Evolutionary conservation across 164 flowering plant genomes (phyloP), one percentile per base, ranked within the genome.

Genomic region (Macadamia tetraphylla): DNA sequence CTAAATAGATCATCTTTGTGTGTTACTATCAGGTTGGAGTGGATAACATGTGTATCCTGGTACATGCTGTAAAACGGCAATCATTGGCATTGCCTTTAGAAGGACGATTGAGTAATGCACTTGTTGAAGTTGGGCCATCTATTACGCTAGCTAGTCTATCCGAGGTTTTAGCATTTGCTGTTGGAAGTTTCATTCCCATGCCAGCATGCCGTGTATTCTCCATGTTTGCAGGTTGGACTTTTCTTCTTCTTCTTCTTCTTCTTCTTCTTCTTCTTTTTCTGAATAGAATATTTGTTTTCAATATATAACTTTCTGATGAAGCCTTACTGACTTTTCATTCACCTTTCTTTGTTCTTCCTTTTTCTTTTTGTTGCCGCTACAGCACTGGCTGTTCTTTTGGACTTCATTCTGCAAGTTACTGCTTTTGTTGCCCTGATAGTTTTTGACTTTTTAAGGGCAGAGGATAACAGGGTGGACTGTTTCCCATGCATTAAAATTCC

Each of bases 121-220:
- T 94, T 68, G 96, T 87, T 68, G 98, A 91, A 81, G 97, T 94
- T 67, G 98, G 98, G 53, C 98, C 98, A 71, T 94, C 97, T 57
- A 94, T 94, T 64, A 94, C 97, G 67, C 85, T 94, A 63, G 98
- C 97, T 66, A 94, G 98, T 80, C 67, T 91, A 32, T 83, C 97
- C 53, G 97, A 91, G 79, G 97, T 91, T 68, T 72, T 95, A 69
- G 99, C 98, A 57, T 95, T 95, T 85, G 97, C 99, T 9, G 97
- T 91, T 78, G 99, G 98, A 78, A 84, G 87, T 78, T 91, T 95
- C 72, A 95, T 95, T 70, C 88, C 97, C 8, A 92, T 95, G 98
- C 99, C 99, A 52, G 99, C 99, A 60, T 86, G 92, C 70, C 97
- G 98, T 58, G 93, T 92, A 44, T 95, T 95, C 73, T 95, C 99